Conservation (phyloP, 768 basidiomycete species). For the Rhodotorula paludigena region DNA sequence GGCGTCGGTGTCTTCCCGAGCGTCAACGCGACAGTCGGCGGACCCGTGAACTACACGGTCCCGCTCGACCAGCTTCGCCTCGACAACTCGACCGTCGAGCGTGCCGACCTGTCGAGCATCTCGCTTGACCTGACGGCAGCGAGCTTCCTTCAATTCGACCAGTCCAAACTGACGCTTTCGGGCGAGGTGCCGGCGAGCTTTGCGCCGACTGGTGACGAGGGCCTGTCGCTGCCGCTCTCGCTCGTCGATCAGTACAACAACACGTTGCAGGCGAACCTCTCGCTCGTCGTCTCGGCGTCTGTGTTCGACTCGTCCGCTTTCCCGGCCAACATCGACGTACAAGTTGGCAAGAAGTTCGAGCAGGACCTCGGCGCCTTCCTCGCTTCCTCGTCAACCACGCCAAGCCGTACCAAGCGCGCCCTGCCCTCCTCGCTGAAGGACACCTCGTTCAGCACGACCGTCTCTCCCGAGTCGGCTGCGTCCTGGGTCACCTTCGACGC, state of each 20-base stretch:
- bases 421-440: background rate
- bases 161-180: conserved; percentile 56
- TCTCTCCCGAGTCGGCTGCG: conserved; percentile 28
- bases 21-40: conserved; percentile 65
- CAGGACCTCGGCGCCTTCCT: conserved; percentile 33
- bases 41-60: conserved; percentile 53
- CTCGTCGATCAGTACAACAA: conserved; percentile 63
- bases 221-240: conserved; percentile 57
- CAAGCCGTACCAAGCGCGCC: conserved; percentile 1
- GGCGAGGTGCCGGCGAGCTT: conserved; percentile 60
- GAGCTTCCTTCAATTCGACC: conserved; percentile 55
- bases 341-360: conserved; percentile 31
- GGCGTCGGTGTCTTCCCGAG: conserved; percentile 51
- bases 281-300: conserved; percentile 64
- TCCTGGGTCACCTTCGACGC: conserved; percentile 39
- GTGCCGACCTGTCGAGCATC: conserved; percentile 58
- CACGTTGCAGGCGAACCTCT: conserved; percentile 59
- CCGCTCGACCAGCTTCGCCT: conserved; percentile 52
- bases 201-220: conserved; percentile 37
- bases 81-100: conserved; percentile 61
- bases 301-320: conserved; percentile 56
- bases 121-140: conserved; percentile 57
- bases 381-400: background rate
- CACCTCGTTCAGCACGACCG: conserved; percentile 24
- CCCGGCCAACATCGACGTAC: conserved; percentile 33